Base-by-base conservation (phyloP, 352 stramenopile genomes). In the Phytophthora citrophthora region DNA sequence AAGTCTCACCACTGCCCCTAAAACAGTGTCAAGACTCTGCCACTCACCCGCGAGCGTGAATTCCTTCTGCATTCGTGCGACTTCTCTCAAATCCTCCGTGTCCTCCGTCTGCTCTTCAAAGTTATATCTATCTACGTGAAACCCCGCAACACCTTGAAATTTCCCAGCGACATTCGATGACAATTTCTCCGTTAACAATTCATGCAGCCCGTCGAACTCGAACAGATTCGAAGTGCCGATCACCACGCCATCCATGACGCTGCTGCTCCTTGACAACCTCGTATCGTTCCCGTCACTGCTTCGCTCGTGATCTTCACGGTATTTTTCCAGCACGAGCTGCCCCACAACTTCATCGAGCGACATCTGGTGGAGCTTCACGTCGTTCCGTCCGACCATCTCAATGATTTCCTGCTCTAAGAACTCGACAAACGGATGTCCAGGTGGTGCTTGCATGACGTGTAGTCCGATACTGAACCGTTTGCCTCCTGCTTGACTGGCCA, bases 391-490 rank as follows among this genome's bases (percentile, higher is more conserved):
- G 12, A 74, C 58, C 43, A 78, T 56, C 23, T 60, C n/a, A 11
- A 64, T 29, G 2, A 83, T 54, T 24, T 64, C 52, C 2, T 56
- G 24, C 58, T 80, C 71, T 16, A 83, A 24, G 29, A 64, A 72
- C 46, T 31, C 61, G 13, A 83, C 31, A 10, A 74, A 68, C 9
- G 70, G 49, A 38, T 83, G 68, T 49, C 61, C 53, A 2, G 61
- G 43, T 12, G 61, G 63, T 1, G 74, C 68, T 39, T 80, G 64
- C 40, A 83, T 64, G 40, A 65, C 38, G 43, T 83, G 68, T 5
- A 83, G 31, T 2, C 56, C 54, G 13, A 83, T 40, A 9, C 20
- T 27, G 44, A 83, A 79, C n/a, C 16, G 43, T 11, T 38, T 49
- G 8, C 26, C 38, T 41, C 62, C 48, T 26, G 49, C 52, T 29